phyloP scores from a whole-genome alignment of 371 early-diverging fungal genomes.

The Mortierella sp. region DNA sequence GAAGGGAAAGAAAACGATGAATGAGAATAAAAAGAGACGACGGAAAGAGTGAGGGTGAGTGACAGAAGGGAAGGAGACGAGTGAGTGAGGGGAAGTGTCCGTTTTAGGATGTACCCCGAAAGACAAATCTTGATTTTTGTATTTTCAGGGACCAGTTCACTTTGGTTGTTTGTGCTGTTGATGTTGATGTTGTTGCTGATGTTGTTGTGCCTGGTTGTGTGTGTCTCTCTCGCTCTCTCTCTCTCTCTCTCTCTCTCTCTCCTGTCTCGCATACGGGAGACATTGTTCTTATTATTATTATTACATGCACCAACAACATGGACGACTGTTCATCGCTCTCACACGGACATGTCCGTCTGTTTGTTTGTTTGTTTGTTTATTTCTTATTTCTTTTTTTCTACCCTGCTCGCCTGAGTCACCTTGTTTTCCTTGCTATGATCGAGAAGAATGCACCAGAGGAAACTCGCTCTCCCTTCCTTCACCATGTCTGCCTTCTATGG shows the following conservation, averaged over 20 bases:
- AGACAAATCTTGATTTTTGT: neutral
- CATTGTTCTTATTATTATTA: too few relatives aligned
- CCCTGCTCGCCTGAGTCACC: conserved; percentile 38
- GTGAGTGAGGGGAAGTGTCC: neutral
- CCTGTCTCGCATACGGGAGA: too few relatives aligned
- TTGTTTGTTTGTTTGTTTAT: neutral
- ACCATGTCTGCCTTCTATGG: too few relatives aligned
- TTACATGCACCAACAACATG: neutral
- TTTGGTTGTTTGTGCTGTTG: neutral
- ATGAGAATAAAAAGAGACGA: neutral
- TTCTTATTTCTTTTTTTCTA: neutral
- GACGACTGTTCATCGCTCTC: neutral
- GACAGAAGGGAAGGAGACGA: neutral
- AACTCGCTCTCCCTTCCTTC: too few relatives aligned
- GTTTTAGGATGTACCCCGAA: conserved; percentile 1
- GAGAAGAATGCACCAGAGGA: neutral
- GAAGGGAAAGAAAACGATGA: conserved; percentile 11
- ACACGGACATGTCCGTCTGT: neutral
- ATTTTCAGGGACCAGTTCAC: conserved; percentile 1
- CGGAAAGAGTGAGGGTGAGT: neutral
- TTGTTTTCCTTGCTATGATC: neutral
- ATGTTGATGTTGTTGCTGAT: too few relatives aligned
- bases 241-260: too few relatives aligned
- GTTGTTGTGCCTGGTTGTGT: neutral
- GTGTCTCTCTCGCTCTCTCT: too few relatives aligned